A percentile compares a stretch with the other conserved stretches of the same genome.
Evolutionary conservation across 2,329 filamentous ascomycete species (phyloP).

Genomic region (Nigrograna mackinnonii): DNA sequence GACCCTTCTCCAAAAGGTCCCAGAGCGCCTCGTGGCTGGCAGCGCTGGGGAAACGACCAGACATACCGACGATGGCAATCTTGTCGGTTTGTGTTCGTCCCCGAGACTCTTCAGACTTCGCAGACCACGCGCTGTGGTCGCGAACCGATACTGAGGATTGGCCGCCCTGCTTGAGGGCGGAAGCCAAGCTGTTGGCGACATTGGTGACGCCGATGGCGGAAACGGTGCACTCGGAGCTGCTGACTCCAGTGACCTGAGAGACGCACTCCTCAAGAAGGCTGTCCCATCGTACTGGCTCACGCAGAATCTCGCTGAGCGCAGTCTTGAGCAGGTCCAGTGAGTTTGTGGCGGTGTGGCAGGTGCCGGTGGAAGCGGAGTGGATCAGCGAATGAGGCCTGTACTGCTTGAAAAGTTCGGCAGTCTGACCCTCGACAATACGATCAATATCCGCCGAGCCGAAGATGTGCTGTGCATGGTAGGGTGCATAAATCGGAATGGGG

Average conservation of each 20-base stretch:
- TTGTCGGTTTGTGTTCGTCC: constrained; percentile 64
- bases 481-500: constrained; percentile 59
- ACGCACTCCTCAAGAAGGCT: constrained; percentile 52
- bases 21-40: constrained; percentile 73
- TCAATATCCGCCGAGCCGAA: constrained; percentile 55
- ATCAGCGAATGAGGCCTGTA: constrained; percentile 48
- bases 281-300: constrained; percentile 54
- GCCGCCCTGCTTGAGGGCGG: constrained; percentile 56
- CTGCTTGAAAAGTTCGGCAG: constrained; percentile 45
- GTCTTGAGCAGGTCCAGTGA: constrained; percentile 50
- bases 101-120: constrained; percentile 26
- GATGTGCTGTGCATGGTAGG: constrained; percentile 63
- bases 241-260: constrained; percentile 48
- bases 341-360: constrained; percentile 49
- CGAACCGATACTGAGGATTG: constrained; percentile 46
- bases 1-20: constrained; percentile 73
- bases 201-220: constrained; percentile 57
- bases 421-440: constrained; percentile 50
- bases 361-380: constrained; percentile 52
- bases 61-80: constrained; percentile 84
- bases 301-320: constrained; percentile 50
- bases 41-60: constrained; percentile 75
- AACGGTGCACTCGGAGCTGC: constrained; percentile 47
- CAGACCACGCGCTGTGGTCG: constrained; percentile 50
- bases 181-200: constrained; percentile 58